phyloP scores from a whole-genome alignment of 176 grass and related monocot species.

The Guadua angustifolia region DNA sequence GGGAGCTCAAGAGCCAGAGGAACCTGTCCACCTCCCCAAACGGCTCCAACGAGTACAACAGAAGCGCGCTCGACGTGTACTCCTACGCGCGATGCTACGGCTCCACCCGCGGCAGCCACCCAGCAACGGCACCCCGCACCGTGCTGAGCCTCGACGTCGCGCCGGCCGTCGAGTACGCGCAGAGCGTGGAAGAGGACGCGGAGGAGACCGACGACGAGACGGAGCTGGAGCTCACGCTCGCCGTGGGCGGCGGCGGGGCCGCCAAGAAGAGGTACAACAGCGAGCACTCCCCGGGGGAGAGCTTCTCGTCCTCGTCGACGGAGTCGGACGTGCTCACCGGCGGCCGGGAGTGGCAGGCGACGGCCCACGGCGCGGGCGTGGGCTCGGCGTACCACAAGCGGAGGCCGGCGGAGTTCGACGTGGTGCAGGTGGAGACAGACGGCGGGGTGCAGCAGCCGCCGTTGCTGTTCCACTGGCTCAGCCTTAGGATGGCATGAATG shows the following conservation, averaged over 20 bases:
- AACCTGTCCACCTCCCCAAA: slow-evolving; percentile 37
- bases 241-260: slow-evolving; percentile 43
- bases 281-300: slow-evolving; percentile 54
- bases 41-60: slow-evolving; percentile 32
- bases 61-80: slow-evolving; percentile 11
- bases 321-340: slow-evolving; percentile 53
- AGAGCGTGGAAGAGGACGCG: slow-evolving; percentile 47
- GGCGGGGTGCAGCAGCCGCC: slow-evolving; percentile 51
- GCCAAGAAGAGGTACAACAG: slow-evolving; percentile 59
- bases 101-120: slow-evolving; percentile 31
- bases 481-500: slow-evolving; percentile 72
- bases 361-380: slow-evolving; percentile 10
- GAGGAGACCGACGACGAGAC: slow-evolving; percentile 54
- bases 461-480: slow-evolving; percentile 65
- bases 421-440: slow-evolving; percentile 41
- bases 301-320: slow-evolving; percentile 72
- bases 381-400: slow-evolving; percentile 38
- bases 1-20: slow-evolving; percentile 55
- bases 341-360: slow-evolving; percentile 50
- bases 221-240: slow-evolving; percentile 70
- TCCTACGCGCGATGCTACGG: slow-evolving; percentile 47
- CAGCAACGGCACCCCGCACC: slow-evolving; percentile 28
- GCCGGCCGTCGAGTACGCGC: slow-evolving; percentile 59
- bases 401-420: slow-evolving; percentile 38
- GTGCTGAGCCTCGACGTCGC: slow-evolving; percentile 55